phyloP scores from a whole-genome alignment of 345 rosid genomes.

The Heritiera fomes region DNA sequence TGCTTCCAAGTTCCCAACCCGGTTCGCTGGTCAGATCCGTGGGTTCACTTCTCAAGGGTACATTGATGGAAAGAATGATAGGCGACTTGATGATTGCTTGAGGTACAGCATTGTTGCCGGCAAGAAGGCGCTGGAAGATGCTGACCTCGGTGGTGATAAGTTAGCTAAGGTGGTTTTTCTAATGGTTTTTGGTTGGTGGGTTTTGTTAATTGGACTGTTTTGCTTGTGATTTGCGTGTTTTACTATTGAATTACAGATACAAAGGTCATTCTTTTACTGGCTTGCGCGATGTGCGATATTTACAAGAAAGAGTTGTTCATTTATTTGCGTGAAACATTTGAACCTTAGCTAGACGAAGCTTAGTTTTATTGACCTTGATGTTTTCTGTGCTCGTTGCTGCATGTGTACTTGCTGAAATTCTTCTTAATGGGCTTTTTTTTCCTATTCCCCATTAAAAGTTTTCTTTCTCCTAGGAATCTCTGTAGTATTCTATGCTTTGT shows the following conservation, averaged over 20 bases:
- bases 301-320: not conserved
- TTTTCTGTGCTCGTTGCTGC: not conserved
- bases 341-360: not conserved
- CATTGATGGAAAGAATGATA: slow-evolving; percentile 92
- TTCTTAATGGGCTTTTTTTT: not conserved
- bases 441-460: not conserved
- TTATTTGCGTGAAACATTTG: not conserved
- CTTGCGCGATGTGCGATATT: not conserved
- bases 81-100: slow-evolving; percentile 94
- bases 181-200: not conserved
- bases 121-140: slow-evolving; percentile 85
- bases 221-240: not conserved
- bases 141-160: slow-evolving; percentile 80
- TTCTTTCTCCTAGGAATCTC: not conserved
- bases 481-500: not conserved
- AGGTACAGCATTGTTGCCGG: slow-evolving; percentile 97
- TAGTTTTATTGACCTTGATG: not conserved
- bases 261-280: not conserved
- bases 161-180: slow-evolving; percentile 51
- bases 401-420: not conserved
- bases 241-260: slow-evolving; percentile 1
- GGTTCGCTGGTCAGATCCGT: slow-evolving; percentile 96
- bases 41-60: slow-evolving; percentile 78
- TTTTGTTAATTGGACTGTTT: not conserved
- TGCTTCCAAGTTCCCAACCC: slow-evolving; percentile 89